Base-by-base conservation (phyloP, 768 basidiomycete genomes). In the Suillus subalutaceus region DNA sequence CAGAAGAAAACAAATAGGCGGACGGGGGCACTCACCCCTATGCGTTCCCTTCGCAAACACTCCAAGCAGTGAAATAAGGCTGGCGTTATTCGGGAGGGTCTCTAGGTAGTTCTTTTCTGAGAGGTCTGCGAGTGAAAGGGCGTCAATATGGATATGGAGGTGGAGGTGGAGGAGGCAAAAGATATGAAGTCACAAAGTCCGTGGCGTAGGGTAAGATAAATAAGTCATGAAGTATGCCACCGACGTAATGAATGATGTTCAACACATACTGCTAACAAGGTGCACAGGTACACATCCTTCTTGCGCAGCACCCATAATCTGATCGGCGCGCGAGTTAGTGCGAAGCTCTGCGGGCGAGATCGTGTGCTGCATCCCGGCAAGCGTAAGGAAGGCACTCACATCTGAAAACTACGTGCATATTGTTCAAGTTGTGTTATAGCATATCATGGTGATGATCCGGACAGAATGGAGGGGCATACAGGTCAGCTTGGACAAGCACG, bases 101-200 rank as follows among this genome's bases (percentile, higher is more conserved):
- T 90, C 84, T 38, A 93, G 81, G 10, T 90, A 89, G 67, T 94
- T 94, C 82, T 94, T 94, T 76, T 93, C 90, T 15, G 93, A 94
- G 41, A 94, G 81, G 76, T 94, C 93, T 94, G 55, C 20, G 32
- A 35, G 20, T n/a, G 20, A 38, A 15, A 15, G 7, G 6, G 56
- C 63, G 67, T 70, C 53, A 67, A 62, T 20, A 57, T n/a, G 6
- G 1, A 20, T 10, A 32, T 35, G 9, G 32, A 56, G 30, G 7
- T 6, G 55, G 30, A 35, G 8, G 15, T 30, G 15, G 23, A 41
- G 8, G 2, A 55, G 18, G 18, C 18, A 10, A 55, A 20, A 20
- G 32, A 56, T 35, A 35, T 35, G 32, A 35, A 6, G 32, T 35
- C 32, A 35, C 32, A 35, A 4, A 35, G 5, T 55, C 3, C 32